phyloP scores from a whole-genome alignment of 768 basidiomycete species.

The Mrakia frigida region DNA sequence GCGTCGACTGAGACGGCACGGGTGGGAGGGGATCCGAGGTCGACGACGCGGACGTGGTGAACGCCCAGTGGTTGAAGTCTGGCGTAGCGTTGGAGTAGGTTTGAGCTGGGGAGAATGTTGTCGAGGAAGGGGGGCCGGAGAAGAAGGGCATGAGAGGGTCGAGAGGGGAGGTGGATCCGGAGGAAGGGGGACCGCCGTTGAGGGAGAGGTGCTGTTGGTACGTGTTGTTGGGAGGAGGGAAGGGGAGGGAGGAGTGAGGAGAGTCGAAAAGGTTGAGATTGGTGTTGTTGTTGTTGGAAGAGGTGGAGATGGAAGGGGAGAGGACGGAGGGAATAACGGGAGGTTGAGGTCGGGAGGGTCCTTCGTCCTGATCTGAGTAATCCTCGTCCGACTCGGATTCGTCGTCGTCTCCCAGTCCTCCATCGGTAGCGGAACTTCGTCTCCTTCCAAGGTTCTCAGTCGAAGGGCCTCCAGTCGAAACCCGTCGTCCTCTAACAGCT shows the following conservation, averaged over 20 bases:
- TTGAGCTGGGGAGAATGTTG: not conserved
- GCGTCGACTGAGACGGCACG: not conserved
- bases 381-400: conserved; percentile 4
- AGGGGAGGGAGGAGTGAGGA: not conserved
- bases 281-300: not conserved
- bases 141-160: not conserved
- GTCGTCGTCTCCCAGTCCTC: not conserved
- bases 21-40: not conserved
- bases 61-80: conserved; percentile 17
- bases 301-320: not conserved
- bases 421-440: not conserved
- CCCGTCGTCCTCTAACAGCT: no score
- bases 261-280: not conserved
- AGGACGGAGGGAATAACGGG: not conserved
- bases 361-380: not conserved
- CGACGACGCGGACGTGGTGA: not conserved
- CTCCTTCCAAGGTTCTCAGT: not conserved
- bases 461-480: not conserved
- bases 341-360: not conserved
- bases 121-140: not conserved
- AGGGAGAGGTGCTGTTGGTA: not conserved
- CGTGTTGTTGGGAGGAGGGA: not conserved
- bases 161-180: conserved; percentile 1
- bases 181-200: not conserved
- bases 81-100: not conserved